phyloP scores from a whole-genome alignment of 2,329 filamentous ascomycete species.

The Pyricularia sp. region DNA sequence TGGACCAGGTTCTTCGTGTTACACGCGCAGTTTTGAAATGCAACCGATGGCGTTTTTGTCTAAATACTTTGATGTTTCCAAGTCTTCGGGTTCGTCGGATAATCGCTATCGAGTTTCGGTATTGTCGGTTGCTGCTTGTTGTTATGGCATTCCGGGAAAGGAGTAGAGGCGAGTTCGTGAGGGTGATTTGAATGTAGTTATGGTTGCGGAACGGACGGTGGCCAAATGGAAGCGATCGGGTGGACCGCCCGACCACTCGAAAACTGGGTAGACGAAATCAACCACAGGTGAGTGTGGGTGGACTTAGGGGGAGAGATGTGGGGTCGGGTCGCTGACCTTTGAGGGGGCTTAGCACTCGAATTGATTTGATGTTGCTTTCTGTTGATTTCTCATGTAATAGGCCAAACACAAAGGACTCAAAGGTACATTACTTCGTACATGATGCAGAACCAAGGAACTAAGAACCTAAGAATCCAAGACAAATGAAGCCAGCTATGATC shows the following conservation, averaged over 20 bases:
- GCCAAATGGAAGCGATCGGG: background rate
- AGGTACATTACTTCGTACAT: background rate
- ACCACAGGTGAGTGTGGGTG: background rate
- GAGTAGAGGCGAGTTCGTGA: background rate
- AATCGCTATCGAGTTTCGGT: background rate
- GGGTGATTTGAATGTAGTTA: background rate
- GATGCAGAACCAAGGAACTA: background rate
- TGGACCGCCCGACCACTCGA: background rate
- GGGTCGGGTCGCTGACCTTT: background rate
- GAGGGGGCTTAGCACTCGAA: background rate
- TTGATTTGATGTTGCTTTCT: background rate
- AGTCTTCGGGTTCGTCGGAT: background rate
- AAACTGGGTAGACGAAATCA: background rate
- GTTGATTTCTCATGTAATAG: background rate
- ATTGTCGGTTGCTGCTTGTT: background rate
- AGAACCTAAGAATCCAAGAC: slow-evolving; percentile 2
- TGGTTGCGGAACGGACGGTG: background rate
- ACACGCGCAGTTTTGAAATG: background rate
- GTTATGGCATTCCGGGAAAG: background rate
- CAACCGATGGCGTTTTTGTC: background rate
- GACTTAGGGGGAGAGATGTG: background rate
- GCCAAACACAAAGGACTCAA: background rate
- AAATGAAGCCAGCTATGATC: slow-evolving; percentile 5
- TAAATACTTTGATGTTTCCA: background rate
- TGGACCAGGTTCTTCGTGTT: background rate